Conservation (phyloP, 2,329 filamentous ascomycete species). For the Neoascochyta sp. region DNA sequence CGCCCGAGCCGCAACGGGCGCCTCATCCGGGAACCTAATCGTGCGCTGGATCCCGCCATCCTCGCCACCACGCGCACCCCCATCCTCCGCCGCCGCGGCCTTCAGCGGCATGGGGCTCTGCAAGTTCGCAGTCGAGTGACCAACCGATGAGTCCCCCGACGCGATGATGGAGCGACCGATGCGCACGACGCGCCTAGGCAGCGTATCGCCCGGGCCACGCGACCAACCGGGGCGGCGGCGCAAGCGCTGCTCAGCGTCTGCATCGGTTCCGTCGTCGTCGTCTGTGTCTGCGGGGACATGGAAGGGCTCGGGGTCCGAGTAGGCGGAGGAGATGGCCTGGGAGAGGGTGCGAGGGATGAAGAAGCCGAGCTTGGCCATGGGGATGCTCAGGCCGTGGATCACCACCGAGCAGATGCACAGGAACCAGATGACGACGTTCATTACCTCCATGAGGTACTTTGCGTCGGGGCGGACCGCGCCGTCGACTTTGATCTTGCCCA, state of each 20-base stretch:
- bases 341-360: slow-evolving; percentile 64
- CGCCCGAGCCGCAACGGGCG: background rate
- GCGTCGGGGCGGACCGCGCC: slow-evolving; percentile 64
- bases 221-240: slow-evolving; percentile 22
- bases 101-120: slow-evolving; percentile 8
- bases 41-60: slow-evolving; percentile 15
- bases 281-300: slow-evolving; percentile 18
- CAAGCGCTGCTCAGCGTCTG: slow-evolving; percentile 21
- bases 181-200: slow-evolving; percentile 29
- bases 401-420: slow-evolving; percentile 78
- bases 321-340: slow-evolving; percentile 36
- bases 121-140: slow-evolving; percentile 6
- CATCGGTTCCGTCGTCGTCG: slow-evolving; percentile 12
- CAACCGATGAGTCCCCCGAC: slow-evolving; percentile 12
- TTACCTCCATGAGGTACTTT: slow-evolving; percentile 59
- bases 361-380: slow-evolving; percentile 62
- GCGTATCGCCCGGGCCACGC: slow-evolving; percentile 15
- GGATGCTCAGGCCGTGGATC: slow-evolving; percentile 79
- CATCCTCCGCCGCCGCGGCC: slow-evolving; percentile 5
- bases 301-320: slow-evolving; percentile 25
- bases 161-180: slow-evolving; percentile 37
- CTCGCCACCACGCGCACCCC: slow-evolving; percentile 1
- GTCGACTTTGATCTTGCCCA: slow-evolving; percentile 56
- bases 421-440: slow-evolving; percentile 80
- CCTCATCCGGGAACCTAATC: slow-evolving; percentile 32